phyloP scores from a whole-genome alignment of 1,139 yeast species.

The Hansenula lynferdii region DNA sequence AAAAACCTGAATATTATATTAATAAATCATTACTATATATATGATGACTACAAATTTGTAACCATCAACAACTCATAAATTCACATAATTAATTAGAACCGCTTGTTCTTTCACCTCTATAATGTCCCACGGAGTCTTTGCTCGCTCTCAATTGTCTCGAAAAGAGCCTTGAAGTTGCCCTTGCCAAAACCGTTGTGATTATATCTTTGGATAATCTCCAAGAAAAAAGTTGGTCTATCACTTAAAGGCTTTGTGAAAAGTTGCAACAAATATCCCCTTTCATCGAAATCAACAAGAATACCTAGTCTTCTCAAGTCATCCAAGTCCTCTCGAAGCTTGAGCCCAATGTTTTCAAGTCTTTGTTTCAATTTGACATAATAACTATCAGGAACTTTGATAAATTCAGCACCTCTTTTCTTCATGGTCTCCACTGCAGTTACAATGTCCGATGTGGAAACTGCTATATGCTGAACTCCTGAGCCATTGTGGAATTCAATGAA shows the following conservation, averaged over 20 bases:
- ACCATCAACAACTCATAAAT: not conserved
- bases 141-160: slow-evolving; percentile 69
- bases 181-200: slow-evolving; percentile 86
- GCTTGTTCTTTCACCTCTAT: slow-evolving; percentile 2
- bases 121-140: slow-evolving; percentile 33
- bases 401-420: slow-evolving; percentile 60
- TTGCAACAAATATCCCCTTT: slow-evolving; percentile 66
- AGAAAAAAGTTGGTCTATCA: slow-evolving; percentile 76
- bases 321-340: slow-evolving; percentile 46
- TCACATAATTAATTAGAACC: not conserved
- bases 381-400: slow-evolving; percentile 49
- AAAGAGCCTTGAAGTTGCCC: slow-evolving; percentile 77
- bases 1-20: not conserved
- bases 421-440: slow-evolving; percentile 49
- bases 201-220: slow-evolving; percentile 74
- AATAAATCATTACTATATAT: too few species aligned
- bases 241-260: slow-evolving; percentile 71
- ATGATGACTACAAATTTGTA: not conserved
- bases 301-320: slow-evolving; percentile 39
- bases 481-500: slow-evolving; percentile 71
- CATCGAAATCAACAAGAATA: slow-evolving; percentile 72
- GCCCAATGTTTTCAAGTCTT: slow-evolving; percentile 36
- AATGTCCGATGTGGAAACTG: slow-evolving; percentile 59
- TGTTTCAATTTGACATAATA: slow-evolving; percentile 50
- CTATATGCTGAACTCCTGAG: slow-evolving; percentile 82